A percentile compares a stretch with the other conserved stretches of the same genome.
Evolutionary conservation across 352 stramenopile genomes (phyloP).

Genomic region (Globisporangium abappressorium): DNA sequence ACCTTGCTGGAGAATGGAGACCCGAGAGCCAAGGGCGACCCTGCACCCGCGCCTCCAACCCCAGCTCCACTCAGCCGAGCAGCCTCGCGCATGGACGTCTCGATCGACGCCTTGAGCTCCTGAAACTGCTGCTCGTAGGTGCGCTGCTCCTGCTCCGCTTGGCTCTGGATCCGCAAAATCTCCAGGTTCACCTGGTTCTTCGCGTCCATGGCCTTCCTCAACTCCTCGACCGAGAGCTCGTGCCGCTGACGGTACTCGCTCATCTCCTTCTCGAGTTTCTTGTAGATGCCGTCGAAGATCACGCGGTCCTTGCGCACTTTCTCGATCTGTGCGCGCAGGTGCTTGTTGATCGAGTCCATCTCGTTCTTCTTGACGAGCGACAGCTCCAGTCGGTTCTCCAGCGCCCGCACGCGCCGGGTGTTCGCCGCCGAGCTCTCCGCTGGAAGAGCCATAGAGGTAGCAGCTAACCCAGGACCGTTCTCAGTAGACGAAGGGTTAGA

Average conservation of each 20-base stretch:
- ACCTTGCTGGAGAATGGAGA: conserved; percentile 3
- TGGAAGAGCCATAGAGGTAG: neutral
- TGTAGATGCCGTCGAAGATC: conserved; percentile 85
- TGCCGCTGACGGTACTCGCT: conserved; percentile 48
- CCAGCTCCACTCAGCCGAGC: conserved; percentile 7
- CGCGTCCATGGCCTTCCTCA: conserved; percentile 39
- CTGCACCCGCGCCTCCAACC: neutral
- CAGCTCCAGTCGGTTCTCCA: conserved; percentile 74
- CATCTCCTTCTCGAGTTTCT: conserved; percentile 77
- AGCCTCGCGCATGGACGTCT: conserved; percentile 38
- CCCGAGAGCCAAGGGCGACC: neutral
- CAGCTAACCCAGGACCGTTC: conserved; percentile 3
- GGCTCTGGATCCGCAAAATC: conserved; percentile 45
- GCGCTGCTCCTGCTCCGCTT: conserved; percentile 49
- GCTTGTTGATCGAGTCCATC: conserved; percentile 79
- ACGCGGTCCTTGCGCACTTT: conserved; percentile 62
- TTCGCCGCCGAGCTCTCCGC: conserved; percentile 44
- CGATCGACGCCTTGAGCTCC: conserved; percentile 53
- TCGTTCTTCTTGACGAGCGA: conserved; percentile 80
- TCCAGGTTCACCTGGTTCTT: conserved; percentile 45
- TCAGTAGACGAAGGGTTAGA: neutral
- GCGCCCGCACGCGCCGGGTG: conserved; percentile 43
- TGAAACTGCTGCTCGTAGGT: conserved; percentile 67
- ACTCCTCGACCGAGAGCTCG: conserved; percentile 41
- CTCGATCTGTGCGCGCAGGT: conserved; percentile 67